Conservation (phyloP, 192 early-diverging fungal genomes). For the Entomortierella lignicola region DNA sequence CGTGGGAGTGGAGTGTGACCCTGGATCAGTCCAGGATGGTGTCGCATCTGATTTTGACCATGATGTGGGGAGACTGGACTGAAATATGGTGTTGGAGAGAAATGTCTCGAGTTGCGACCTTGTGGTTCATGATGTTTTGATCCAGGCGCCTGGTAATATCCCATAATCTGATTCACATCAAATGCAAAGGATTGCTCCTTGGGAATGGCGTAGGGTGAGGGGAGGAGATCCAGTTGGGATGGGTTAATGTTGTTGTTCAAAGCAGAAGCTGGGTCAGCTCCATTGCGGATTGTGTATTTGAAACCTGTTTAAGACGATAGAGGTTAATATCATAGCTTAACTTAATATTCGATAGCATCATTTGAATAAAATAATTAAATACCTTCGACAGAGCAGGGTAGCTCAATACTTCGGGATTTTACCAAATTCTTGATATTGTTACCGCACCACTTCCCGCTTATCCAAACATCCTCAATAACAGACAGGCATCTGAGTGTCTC, state of each 20-base stretch:
- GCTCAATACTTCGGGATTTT: conserved; percentile 45
- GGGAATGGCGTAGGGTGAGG: conserved; percentile 4
- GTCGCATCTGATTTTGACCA: conserved; percentile 10
- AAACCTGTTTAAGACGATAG: too few species aligned
- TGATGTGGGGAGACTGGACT: conserved; percentile 36
- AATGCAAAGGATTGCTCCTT: conserved; percentile 50
- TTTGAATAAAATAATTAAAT: background rate
- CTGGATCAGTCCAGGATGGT: conserved; percentile 43
- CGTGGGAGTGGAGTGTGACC: conserved; percentile 46
- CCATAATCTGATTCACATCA: conserved; percentile 53
- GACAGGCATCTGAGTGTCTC: conserved; percentile 46
- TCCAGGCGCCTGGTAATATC: conserved; percentile 33
- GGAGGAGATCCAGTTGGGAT: conserved; percentile 4
- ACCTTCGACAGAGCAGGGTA: conserved; percentile 50
- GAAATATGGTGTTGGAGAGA: conserved; percentile 51
- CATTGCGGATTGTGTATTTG: conserved; percentile 32
- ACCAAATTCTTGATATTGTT: conserved; percentile 46
- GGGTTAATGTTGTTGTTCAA: conserved; percentile 3
- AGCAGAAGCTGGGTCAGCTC: conserved; percentile 3
- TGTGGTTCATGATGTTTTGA: conserved; percentile 24
- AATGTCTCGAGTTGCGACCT: conserved; percentile 42
- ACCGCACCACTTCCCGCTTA: conserved; percentile 45
- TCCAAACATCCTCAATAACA: conserved; percentile 48
- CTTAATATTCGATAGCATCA: too few species aligned
- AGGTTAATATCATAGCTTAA: too few species aligned